Evolutionary conservation across 2,329 filamentous ascomycete species (phyloP).

Genomic region (Diaporthe velutina): DNA sequence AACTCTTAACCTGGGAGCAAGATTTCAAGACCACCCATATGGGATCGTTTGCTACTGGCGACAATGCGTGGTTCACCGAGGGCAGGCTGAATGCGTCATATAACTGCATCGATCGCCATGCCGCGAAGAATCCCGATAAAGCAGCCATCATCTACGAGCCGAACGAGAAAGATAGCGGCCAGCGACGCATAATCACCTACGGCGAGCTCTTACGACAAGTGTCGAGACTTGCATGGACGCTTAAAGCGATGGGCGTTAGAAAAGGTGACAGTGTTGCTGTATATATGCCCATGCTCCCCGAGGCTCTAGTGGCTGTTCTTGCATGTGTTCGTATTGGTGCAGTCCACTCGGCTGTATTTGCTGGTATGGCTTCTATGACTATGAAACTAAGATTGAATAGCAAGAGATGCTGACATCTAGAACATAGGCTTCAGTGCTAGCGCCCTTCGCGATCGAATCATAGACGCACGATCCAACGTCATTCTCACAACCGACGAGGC

Average conservation of each 20-base stretch:
- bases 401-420: too few relatives aligned
- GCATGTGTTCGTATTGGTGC: slow-evolving; percentile 94
- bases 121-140: slow-evolving; percentile 92
- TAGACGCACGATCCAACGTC: slow-evolving; percentile 90
- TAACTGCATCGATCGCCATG: slow-evolving; percentile 97
- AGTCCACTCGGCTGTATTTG: slow-evolving; percentile 97
- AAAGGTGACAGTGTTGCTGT: slow-evolving; percentile 98
- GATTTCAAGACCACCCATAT: too few relatives aligned
- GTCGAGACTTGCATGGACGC: slow-evolving; percentile 86
- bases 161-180: slow-evolving; percentile 86
- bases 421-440: slow-evolving; percentile 97
- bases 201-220: slow-evolving; percentile 93
- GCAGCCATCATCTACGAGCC: slow-evolving; percentile 99
- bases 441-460: slow-evolving; percentile 93
- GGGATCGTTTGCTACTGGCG: too few relatives aligned
- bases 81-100: slow-evolving; percentile 94
- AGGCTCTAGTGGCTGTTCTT: slow-evolving; percentile 91
- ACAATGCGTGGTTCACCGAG: slow-evolving; percentile 98
- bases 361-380: too few relatives aligned
- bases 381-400: too few relatives aligned
- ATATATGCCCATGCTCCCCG: slow-evolving; percentile 98
- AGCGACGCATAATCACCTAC: slow-evolving; percentile 93
- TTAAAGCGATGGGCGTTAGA: slow-evolving; percentile 92
- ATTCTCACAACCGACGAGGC: slow-evolving; percentile 98
- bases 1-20: too few relatives aligned